Base-by-base conservation (phyloP, 2,329 filamentous ascomycete genomes). In the Fonsecaea nubica region DNA sequence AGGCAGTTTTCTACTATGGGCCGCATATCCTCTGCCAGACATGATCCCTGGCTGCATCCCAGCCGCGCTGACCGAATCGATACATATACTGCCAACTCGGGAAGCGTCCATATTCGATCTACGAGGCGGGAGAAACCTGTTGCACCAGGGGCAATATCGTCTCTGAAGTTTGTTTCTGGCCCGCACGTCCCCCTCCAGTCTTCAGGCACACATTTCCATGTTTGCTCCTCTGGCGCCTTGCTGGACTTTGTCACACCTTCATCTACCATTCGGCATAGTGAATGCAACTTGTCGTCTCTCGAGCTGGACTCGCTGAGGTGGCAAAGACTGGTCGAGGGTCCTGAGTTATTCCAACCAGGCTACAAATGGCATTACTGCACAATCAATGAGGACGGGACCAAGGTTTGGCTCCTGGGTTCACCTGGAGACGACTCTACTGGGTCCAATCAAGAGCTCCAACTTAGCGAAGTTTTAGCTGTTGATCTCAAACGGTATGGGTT, bases 331-430 rank as follows among this genome's bases (percentile, higher is more conserved):
- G 95, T 94, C 1, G 94, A 97, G 74, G 95, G 95, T 3, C 90
- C 92, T 58, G 95, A 99, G 76, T 90, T 99, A 38, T 99, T 97
- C 80, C 91, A 91, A 72, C 83, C 89, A 0, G 92, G 91, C n/a
- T 98, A 95, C 77, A 88, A 94, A 66, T 99, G 95, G 95, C 94
- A 98, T 77, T 99, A 99, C 76, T 98, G 95, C 77, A 96, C 93
- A 2, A 91, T 97, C 80, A 96, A 97, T 76, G 90, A 95, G 67
- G 92, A 96, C 73, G 94, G 94, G 5, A 97, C 95, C 6, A 97
- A 96, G 76, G 95, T 93, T 7, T 99, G 95, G 93, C 83, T 99
- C 30, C 85, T 99, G n/a, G 95, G 95, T 8, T 97, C 93, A 74
- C 91, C 91, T 2, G 90, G 91, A 3, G 92, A 97, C 48, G 83